Evolutionary conservation across 768 basidiomycete species (phyloP), one percentile per base, ranked within the genome.

Genomic region (Podaxis sp.): DNA sequence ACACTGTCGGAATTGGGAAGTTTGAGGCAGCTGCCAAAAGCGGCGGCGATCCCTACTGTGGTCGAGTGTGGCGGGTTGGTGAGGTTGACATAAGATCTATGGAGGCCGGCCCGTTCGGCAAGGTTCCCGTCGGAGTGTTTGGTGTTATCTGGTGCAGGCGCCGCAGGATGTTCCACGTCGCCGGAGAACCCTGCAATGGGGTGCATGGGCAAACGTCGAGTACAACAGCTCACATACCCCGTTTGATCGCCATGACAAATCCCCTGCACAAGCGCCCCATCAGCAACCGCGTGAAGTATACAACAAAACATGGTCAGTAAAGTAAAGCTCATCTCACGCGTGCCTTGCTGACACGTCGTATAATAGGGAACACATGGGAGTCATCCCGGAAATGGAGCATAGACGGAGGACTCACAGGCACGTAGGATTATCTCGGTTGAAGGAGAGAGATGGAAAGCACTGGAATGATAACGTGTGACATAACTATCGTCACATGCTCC

Each of bases 281-380:
- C 54, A 56, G 54, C 39, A 19, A 46, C 54, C 15, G 54, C 54
- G 24, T 24, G n/a, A 26, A 26, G 40, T 39, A 33, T 19, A 55
- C 3, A 49, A 36, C 36, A 9, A 33, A 33, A 9, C 33, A 33
- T 33, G 28, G 22, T 82, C 81, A 83, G 82, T 67, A 72, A 76
- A 74, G 68, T 66, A 70, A n/a, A 72, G 70, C 80, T 81, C 79
- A 83, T 80, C 79, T 66, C 56, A 52, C 63, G 68, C 55, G 57
- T 36, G 54, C 54, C 53, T 66, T 9, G 61, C 65, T 70, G 71
- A 61, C 66, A 52, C 46, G 28, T 85, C 83, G 79, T 81, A 81
- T 85, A 86, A 85, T 85, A 86, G 84, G 84, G 81, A 87, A 86
- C 84, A 76, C 77, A 69, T 68, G 67, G 64, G 67, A 48, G 46